Evolutionary conservation across 1,284 basidiomycete genomes (phyloP).

Genomic region (Ceratobasidium sp.): DNA sequence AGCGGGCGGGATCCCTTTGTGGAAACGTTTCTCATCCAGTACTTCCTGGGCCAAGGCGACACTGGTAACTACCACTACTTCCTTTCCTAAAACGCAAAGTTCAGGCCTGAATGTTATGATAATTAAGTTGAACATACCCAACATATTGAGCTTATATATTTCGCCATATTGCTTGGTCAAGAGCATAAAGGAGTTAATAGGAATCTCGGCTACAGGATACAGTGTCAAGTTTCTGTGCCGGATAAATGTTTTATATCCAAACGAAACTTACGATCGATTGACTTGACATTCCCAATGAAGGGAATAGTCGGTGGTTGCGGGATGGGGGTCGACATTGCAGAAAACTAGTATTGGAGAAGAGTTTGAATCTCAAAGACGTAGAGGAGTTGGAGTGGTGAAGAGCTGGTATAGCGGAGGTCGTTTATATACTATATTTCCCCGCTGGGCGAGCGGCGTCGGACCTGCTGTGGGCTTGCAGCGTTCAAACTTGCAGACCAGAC

Average conservation of each 20-base stretch:
- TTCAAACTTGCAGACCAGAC: no score
- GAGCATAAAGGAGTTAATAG: constrained; percentile 59
- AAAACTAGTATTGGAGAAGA: neutral
- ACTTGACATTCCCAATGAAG: constrained; percentile 62
- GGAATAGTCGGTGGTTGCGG: constrained; percentile 62
- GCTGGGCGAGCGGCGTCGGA: no score
- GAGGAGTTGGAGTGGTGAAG: neutral
- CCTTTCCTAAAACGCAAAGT: constrained; percentile 52
- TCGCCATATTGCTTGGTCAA: constrained; percentile 65
- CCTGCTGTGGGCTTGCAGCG: no score
- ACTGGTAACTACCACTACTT: constrained; percentile 57
- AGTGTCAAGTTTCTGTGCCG: neutral
- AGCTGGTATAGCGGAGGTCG: no score
- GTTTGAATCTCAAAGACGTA: neutral
- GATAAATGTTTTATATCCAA: constrained; percentile 38
- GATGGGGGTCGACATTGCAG: constrained; percentile 55
- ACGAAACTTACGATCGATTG: constrained; percentile 50
- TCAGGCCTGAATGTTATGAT: neutral
- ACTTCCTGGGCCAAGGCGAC: constrained; percentile 63
- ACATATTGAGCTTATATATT: constrained; percentile 62
- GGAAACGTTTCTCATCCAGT: constrained; percentile 64
- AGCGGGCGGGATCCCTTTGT: constrained; percentile 59
- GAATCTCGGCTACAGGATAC: constrained; percentile 46
- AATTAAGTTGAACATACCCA: constrained; percentile 55
- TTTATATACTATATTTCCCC: neutral